Conservation (phyloP, 106 monocot species). For the Vanilla planifolia region DNA sequence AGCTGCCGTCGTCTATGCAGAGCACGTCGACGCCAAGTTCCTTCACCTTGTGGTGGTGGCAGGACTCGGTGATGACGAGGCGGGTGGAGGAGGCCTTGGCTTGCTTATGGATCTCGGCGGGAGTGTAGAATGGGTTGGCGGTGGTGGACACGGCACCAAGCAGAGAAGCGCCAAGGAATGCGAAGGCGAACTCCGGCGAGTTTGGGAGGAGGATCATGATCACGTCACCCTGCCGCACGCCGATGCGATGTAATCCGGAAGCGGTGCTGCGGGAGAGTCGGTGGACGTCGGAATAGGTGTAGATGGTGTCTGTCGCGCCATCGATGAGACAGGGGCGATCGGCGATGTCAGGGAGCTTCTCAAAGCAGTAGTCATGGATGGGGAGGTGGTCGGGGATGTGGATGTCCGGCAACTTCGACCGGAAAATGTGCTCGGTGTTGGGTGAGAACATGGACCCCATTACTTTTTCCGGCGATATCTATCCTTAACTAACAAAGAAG, state of each 20-base stretch:
- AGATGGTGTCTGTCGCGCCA: constrained; percentile 30
- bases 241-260: constrained; percentile 29
- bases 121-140: constrained; percentile 74
- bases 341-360: constrained; percentile 18
- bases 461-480: constrained; percentile 5
- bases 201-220: constrained; percentile 70
- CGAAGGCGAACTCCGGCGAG: constrained; percentile 46
- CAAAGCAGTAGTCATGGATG: constrained; percentile 62
- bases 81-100: constrained; percentile 27
- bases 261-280: constrained; percentile 33
- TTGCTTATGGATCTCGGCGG: constrained; percentile 55
- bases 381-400: constrained; percentile 42
- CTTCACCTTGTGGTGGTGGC: constrained; percentile 29
- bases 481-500: too few relatives aligned
- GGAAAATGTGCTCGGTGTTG: constrained; percentile 43
- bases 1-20: constrained; percentile 16
- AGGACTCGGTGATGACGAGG: constrained; percentile 41
- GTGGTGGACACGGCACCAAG: constrained; percentile 55
- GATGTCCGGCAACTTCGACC: constrained; percentile 62
- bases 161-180: constrained; percentile 61
- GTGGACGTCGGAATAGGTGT: constrained; percentile 41
- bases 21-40: constrained; percentile 13
- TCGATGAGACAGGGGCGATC: constrained; percentile 53
- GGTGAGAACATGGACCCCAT: too few relatives aligned
- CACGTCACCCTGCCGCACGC: constrained; percentile 28